These are phyloP conservation scores for Medicago lupulina DNA, from an alignment of 306 rosid species.

Conservation along the genomic window DNA sequence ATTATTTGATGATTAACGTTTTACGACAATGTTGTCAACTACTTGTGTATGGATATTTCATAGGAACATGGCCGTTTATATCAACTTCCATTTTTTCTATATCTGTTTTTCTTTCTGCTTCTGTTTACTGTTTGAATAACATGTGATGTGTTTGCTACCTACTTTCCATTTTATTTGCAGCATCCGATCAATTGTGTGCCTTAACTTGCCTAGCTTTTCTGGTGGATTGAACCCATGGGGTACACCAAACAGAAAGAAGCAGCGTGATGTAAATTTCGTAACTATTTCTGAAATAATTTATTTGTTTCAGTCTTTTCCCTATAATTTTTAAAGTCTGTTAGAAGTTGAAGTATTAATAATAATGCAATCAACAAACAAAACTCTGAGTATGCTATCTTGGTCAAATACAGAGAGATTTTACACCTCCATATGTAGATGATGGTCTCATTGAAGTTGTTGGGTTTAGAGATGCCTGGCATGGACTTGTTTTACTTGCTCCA, in stretches of 20 bases:
- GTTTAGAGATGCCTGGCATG: slow-evolving; percentile 97
- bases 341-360: slow-evolving; percentile 16
- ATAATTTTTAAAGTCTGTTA: slow-evolving; percentile 20
- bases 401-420: slow-evolving; percentile 65
- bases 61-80: slow-evolving; percentile 4
- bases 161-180: slow-evolving; percentile 52
- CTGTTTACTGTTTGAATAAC: slow-evolving; percentile 28
- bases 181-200: slow-evolving; percentile 89
- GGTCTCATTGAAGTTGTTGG: slow-evolving; percentile 93
- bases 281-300: slow-evolving; percentile 9
- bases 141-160: slow-evolving; percentile 34
- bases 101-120: slow-evolving; percentile 20
- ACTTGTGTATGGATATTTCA: slow-evolving; percentile 27
- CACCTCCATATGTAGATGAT: slow-evolving; percentile 92
- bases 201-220: slow-evolving; percentile 97
- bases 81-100: slow-evolving; percentile 6
- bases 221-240: slow-evolving; percentile 99
- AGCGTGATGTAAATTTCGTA: slow-evolving; percentile 53
- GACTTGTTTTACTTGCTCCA: slow-evolving; percentile 89
- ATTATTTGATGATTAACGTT: slow-evolving; percentile 17
- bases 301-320: neutral
- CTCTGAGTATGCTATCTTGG: slow-evolving; percentile 40
- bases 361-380: slow-evolving; percentile 7
- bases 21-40: slow-evolving; percentile 4
- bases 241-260: slow-evolving; percentile 60